Base-by-base conservation (phyloP, 2,329 filamentous ascomycete species). In the Phialocephala subalpina region DNA sequence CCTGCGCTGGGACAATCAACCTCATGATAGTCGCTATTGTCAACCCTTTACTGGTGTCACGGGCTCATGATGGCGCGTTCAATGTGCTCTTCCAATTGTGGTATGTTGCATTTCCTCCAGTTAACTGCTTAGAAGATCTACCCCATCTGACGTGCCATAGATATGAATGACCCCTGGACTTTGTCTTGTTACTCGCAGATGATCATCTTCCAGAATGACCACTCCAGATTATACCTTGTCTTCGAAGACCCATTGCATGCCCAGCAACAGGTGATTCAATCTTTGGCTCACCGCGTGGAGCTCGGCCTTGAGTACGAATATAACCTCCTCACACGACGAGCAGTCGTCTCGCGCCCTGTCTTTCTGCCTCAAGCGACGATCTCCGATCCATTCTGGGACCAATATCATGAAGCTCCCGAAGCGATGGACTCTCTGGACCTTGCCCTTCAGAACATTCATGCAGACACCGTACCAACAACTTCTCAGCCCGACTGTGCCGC, bases 91-190 rank as follows among this genome's bases (percentile, higher is more conserved):
- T 9, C 29, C 29, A 33, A 33, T 9, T 33, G 29, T 33, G 29
- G 29, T 33, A 33, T 33, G 29, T 33, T 33, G 29, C 29, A 5
- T 33, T 33, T 9, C 29, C 29, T 9, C 9, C 29, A 33, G 4
- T 33, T 33, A 4, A 33, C 9, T 33, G 29, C 4, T 5, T 33
- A 9, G 9, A 33, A 33, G 29, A 33, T 4, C 29, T 33, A 5
- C 29, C 4, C 29, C 9, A 33, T 5, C 9, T 33, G 29, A 42
- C 16, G n/a, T 42, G 12, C 16, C 22, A 22, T 12, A 57, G 55
- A 57, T 57, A 57, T 40, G n/a, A 57, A 57, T 22, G 55, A 57
- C 22, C 18, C 29, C 8, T 57, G 55, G 55, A 57, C 55, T 12
- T 22, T 57, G 18, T 35, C 55, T 6, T 8, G 8, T 18, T 57